Conservation (phyloP, 805 yeast genomes). For the Ogataea sp. region DNA sequence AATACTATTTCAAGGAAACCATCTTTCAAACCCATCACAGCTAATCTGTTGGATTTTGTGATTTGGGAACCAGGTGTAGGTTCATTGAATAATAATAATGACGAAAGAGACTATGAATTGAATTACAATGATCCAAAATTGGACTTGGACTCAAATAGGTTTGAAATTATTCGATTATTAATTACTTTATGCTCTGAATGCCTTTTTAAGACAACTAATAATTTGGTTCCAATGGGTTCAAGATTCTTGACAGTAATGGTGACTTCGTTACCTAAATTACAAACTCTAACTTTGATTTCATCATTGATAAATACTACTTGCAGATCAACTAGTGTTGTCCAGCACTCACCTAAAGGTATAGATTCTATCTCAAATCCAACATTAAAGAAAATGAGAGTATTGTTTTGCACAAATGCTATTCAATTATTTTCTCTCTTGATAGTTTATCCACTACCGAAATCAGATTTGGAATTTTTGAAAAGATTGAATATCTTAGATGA, state of each 20-base stretch:
- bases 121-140: slow-evolving; percentile 23
- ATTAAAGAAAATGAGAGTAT: slow-evolving; percentile 33
- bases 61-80: slow-evolving; percentile 87
- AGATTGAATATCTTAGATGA: slow-evolving; percentile 22
- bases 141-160: slow-evolving; percentile 51
- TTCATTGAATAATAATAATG: slow-evolving; percentile 13
- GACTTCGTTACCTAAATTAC: slow-evolving; percentile 39
- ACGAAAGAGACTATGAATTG: slow-evolving; percentile 8
- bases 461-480: slow-evolving; percentile 27
- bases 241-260: slow-evolving; percentile 51
- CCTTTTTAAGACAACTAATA: slow-evolving; percentile 40
- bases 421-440: slow-evolving; percentile 57
- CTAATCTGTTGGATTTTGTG: slow-evolving; percentile 21
- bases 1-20: not conserved
- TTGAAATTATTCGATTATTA: slow-evolving; percentile 58
- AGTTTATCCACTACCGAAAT: slow-evolving; percentile 56
- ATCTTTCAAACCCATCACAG: not conserved
- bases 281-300: slow-evolving; percentile 46
- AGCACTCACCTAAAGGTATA: slow-evolving; percentile 20
- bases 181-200: slow-evolving; percentile 53
- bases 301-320: slow-evolving; percentile 62
- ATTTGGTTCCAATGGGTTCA: slow-evolving; percentile 45
- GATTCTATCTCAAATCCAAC: slow-evolving; percentile 28
- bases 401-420: slow-evolving; percentile 45
- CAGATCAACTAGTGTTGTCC: slow-evolving; percentile 31